These are phyloP conservation scores for Ilyonectria destructans DNA, from an alignment of 2,329 filamentous ascomycete species.

Conservation along the genomic window DNA sequence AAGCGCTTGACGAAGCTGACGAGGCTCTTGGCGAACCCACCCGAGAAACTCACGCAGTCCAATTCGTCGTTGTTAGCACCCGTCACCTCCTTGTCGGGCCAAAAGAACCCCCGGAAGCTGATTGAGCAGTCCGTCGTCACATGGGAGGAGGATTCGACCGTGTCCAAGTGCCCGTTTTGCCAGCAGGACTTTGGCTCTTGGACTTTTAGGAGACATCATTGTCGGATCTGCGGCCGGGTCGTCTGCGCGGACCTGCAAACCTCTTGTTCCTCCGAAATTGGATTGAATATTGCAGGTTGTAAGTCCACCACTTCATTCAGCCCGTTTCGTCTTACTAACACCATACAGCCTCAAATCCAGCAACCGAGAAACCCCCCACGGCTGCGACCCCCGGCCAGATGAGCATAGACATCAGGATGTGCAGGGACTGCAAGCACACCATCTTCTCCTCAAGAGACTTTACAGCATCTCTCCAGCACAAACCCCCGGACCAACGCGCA, in stretches of 20 bases:
- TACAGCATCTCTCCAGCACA: slow-evolving; percentile 76
- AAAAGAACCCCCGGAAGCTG: slow-evolving; percentile 83
- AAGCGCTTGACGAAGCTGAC: slow-evolving; percentile 94
- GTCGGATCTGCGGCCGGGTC: slow-evolving; percentile 91
- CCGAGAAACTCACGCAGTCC: slow-evolving; percentile 72
- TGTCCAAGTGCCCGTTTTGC: slow-evolving; percentile 90
- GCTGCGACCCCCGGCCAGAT: slow-evolving; percentile 64
- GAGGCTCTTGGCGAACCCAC: slow-evolving; percentile 83
- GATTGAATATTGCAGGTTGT: slow-evolving; percentile 68
- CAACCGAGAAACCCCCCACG: slow-evolving; percentile 60
- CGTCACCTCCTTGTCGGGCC: slow-evolving; percentile 74
- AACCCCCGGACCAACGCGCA: slow-evolving; percentile 82
- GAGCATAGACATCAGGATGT: slow-evolving; percentile 90
- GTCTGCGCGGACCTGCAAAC: slow-evolving; percentile 92
- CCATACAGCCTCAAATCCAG: slow-evolving; percentile 42
- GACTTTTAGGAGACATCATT: slow-evolving; percentile 94
- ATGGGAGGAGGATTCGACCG: slow-evolving; percentile 92
- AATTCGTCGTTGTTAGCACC: slow-evolving; percentile 72
- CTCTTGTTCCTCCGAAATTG: slow-evolving; percentile 87
- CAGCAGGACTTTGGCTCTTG: slow-evolving; percentile 96
- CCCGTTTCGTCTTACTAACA: background rate
- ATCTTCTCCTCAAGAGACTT: slow-evolving; percentile 83
- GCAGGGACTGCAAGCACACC: slow-evolving; percentile 83
- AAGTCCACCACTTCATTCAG: slow-evolving; percentile 18
- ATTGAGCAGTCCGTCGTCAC: slow-evolving; percentile 94